Conservation (phyloP, 2,329 filamentous ascomycete species). For the Xenoacremonium recifei region DNA sequence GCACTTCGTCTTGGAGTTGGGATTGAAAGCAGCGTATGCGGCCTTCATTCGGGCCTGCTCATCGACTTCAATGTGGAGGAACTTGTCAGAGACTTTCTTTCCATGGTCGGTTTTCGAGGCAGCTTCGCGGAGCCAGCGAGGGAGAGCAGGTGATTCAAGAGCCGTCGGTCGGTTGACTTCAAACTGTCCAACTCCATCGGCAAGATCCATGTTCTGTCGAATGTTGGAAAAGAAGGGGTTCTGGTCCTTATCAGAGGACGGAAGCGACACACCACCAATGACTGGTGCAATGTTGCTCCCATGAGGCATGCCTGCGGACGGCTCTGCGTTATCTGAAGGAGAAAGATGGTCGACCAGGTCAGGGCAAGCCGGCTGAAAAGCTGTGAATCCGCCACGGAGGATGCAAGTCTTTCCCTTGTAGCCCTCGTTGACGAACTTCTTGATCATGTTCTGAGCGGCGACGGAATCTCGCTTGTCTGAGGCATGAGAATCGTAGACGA, state of each 20-base stretch:
- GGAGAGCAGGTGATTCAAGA: constrained; percentile 56
- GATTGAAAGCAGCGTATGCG: constrained; percentile 55
- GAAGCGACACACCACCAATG: constrained; percentile 86
- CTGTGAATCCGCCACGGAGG: constrained; percentile 76
- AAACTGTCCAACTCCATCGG: constrained; percentile 87
- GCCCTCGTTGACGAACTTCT: constrained; percentile 86
- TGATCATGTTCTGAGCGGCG: constrained; percentile 81
- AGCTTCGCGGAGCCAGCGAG: constrained; percentile 74
- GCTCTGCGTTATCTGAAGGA: constrained; percentile 32
- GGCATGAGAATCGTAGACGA: constrained; percentile 84
- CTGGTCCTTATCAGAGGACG: constrained; percentile 62
- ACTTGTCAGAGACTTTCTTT: constrained; percentile 77
- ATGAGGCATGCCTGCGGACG: constrained; percentile 47
- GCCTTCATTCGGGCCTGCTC: constrained; percentile 94
- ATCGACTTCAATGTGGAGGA: constrained; percentile 76
- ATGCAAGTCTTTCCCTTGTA: constrained; percentile 74
- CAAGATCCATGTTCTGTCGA: constrained; percentile 91
- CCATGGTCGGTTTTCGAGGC: constrained; percentile 69
- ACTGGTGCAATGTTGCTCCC: constrained; percentile 60
- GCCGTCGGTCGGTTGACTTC: constrained; percentile 49
- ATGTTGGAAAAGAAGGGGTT: constrained; percentile 97
- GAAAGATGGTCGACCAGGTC: constrained; percentile 57
- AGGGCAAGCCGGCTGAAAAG: constrained; percentile 68
- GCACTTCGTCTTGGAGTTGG: constrained; percentile 28
- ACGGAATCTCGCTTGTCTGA: constrained; percentile 76